Percentiles rank a stretch among this genome's conserved stretches.
Conservation (phyloP, 108 stramenopile species). For the Nitzschia inconspicua region DNA sequence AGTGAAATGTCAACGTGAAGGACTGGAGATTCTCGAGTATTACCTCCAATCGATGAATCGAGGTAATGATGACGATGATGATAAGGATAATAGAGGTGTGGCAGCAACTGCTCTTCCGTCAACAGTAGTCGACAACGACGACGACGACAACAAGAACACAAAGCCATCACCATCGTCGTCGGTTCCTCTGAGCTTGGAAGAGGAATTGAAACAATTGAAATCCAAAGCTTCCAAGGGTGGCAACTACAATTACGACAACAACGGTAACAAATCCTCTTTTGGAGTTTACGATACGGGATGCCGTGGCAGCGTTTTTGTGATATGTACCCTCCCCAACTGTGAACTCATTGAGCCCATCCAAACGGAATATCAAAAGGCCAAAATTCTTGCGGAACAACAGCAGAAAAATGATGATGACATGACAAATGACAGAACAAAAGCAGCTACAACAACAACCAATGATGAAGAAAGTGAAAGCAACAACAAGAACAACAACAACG, state of each 20-base stretch:
- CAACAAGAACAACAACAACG: conserved; percentile 2
- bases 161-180: not conserved
- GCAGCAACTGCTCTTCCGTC: not conserved
- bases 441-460: not conserved
- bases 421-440: conserved; percentile 12
- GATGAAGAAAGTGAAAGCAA: conserved; percentile 1
- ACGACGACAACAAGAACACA: conserved; percentile 4
- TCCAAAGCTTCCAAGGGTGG: conserved; percentile 16
- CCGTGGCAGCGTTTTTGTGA: conserved; percentile 59
- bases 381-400: conserved; percentile 6
- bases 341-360: conserved; percentile 44
- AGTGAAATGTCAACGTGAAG: conserved; percentile 69
- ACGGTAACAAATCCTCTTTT: no score
- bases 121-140: not conserved
- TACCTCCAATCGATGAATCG: conserved; percentile 26
- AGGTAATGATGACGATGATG: not conserved
- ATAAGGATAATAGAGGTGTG: conserved; percentile 8
- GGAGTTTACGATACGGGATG: conserved; percentile 57
- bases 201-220: conserved; percentile 63
- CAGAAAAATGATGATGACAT: conserved; percentile 27
- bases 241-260: no score
- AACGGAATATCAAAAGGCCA: conserved; percentile 21
- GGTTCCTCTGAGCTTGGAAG: conserved; percentile 72
- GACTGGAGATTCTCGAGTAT: conserved; percentile 65
- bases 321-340: conserved; percentile 45